phyloP scores from a whole-genome alignment of 352 stramenopile genomes.

The Phytophthora constricta region DNA sequence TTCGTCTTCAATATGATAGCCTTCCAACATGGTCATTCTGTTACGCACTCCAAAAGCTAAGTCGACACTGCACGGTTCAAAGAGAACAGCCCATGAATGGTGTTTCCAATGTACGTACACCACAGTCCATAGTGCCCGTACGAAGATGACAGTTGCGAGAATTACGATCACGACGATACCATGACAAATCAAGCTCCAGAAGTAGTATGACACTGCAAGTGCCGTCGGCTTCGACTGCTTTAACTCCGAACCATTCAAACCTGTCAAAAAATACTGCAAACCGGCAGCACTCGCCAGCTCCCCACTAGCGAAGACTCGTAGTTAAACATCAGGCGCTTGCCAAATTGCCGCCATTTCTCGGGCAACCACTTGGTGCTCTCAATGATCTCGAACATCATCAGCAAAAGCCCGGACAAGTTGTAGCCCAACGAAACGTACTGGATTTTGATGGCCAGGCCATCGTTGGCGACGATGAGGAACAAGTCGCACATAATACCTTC shows the following conservation, averaged over 20 bases:
- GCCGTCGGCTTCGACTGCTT: conserved; percentile 20
- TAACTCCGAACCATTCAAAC: conserved; percentile 23
- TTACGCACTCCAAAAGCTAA: conserved; percentile 16
- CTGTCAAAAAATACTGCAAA: conserved; percentile 16
- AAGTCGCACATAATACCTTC: conserved; percentile 5
- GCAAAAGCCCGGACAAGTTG: conserved; percentile 28
- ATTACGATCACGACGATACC: conserved; percentile 17
- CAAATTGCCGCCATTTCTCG: conserved; percentile 6
- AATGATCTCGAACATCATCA: conserved; percentile 36
- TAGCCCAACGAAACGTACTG: conserved; percentile 34
- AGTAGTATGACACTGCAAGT: conserved; percentile 27
- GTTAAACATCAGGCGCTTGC: conserved; percentile 27
- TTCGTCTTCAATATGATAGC: conserved; percentile 6
- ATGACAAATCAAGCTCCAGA: conserved; percentile 28
- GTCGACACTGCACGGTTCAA: conserved; percentile 19
- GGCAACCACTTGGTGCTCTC: conserved; percentile 18
- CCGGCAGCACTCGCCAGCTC: conserved; percentile 9
- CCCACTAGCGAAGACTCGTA: conserved; percentile 21
- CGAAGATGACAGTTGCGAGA: conserved; percentile 9
- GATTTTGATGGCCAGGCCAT: conserved; percentile 6
- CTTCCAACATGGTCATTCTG: conserved; percentile 14
- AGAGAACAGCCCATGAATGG: conserved; percentile 12
- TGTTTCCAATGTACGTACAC: conserved; percentile 14
- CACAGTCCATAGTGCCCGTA: conserved; percentile 7
- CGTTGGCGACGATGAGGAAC: conserved; percentile 18